These are phyloP conservation scores for Leishmania martiniquensis DNA, from an alignment of 208 protist genomes.

Conservation along the genomic window DNA sequence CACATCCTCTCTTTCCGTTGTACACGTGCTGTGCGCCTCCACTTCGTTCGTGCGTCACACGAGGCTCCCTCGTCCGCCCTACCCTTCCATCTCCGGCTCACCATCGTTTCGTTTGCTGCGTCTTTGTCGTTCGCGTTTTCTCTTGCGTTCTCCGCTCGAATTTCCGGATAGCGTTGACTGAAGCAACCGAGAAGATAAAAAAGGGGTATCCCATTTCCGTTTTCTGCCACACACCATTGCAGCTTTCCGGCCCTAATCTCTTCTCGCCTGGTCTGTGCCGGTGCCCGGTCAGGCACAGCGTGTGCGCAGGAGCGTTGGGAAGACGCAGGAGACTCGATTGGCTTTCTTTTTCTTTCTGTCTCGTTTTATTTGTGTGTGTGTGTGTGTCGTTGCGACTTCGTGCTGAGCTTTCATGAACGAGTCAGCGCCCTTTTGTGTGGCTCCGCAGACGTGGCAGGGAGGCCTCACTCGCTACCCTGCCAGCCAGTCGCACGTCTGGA, in stretches of 20 bases:
- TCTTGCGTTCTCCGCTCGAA: neutral
- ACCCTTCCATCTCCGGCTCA: neutral
- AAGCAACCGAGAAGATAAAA: neutral
- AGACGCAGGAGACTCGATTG: neutral
- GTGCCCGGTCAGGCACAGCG: neutral
- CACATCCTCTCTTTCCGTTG: too few species aligned
- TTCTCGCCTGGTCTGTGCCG: too few species aligned
- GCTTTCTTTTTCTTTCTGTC: neutral
- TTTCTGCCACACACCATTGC: too few species aligned
- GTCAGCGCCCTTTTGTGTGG: slow-evolving; percentile 20
- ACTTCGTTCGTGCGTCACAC: neutral
- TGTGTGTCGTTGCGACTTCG: too few species aligned
- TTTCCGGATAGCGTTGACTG: neutral
- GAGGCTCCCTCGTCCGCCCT: neutral
- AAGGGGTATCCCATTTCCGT: neutral
- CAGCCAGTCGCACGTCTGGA: slow-evolving; percentile 30
- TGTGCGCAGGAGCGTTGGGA: neutral
- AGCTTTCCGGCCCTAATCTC: too few species aligned
- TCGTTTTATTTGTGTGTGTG: slow-evolving; percentile 2
- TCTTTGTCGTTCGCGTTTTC: neutral
- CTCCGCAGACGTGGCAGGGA: slow-evolving; percentile 28
- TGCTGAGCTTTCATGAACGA: slow-evolving; percentile 13
- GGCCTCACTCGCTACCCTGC: slow-evolving; percentile 30
- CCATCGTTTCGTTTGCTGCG: neutral
- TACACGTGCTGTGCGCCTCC: too few species aligned